phyloP scores from a whole-genome alignment of 768 basidiomycete genomes.

The Termitomyces sp. region DNA sequence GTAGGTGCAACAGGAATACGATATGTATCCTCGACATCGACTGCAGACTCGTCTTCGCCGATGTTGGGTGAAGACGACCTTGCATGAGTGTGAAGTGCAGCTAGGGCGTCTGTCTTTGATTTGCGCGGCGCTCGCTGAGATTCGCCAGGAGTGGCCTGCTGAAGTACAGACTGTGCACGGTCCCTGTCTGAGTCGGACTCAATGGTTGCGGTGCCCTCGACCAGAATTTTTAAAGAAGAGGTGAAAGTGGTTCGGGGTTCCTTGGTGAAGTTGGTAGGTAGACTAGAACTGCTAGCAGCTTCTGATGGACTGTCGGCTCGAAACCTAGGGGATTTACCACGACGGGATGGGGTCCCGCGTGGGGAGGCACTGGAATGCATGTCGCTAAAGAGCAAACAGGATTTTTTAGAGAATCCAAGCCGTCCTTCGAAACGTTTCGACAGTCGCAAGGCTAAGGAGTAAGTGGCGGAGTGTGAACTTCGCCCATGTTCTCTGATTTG shows the following conservation, averaged over 20 bases:
- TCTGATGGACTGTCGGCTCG: constrained; percentile 40
- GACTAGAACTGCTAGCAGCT: constrained; percentile 31
- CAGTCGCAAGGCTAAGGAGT: constrained; percentile 34
- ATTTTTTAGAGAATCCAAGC: constrained; percentile 27
- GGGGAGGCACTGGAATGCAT: constrained; percentile 46
- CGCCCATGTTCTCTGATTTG: constrained; percentile 35
- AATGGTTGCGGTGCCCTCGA: constrained; percentile 69
- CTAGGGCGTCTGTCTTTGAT: constrained; percentile 85
- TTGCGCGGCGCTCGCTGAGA: constrained; percentile 76
- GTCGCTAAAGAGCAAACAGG: constrained; percentile 20
- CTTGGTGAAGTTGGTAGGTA: constrained; percentile 43
- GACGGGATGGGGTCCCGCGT: constrained; percentile 56
- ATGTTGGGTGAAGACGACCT: constrained; percentile 48
- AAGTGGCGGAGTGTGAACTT: constrained; percentile 41
- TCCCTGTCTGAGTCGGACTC: constrained; percentile 37
- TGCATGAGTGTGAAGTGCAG: constrained; percentile 66
- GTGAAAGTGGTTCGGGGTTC: constrained; percentile 47
- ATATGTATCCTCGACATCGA: constrained; percentile 38
- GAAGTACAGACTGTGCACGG: constrained; percentile 27
- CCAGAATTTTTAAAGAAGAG: constrained; percentile 72
- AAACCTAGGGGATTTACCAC: constrained; percentile 57
- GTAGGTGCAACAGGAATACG: constrained; percentile 58
- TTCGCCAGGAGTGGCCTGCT: constrained; percentile 34
- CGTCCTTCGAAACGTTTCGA: constrained; percentile 35
- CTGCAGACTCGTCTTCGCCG: constrained; percentile 44